These are phyloP conservation scores for Laetiporus sulphureus DNA, from an alignment of 1,284 basidiomycete genomes.

Conservation along the genomic window DNA sequence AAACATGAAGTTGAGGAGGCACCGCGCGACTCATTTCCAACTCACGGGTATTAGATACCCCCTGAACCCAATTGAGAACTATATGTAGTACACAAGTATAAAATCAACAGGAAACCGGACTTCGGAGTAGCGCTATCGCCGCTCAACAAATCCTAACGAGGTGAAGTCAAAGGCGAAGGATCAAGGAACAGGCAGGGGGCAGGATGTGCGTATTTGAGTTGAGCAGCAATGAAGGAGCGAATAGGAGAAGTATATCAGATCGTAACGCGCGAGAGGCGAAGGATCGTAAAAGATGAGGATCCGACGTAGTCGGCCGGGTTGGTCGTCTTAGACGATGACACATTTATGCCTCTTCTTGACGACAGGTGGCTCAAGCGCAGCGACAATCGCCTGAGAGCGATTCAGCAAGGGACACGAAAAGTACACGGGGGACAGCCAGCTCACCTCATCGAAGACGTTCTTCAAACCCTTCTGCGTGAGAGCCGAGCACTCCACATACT, in stretches of 20 bases:
- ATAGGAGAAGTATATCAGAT: conserved; percentile 25
- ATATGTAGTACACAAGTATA: conserved; percentile 23
- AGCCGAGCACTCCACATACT: conserved; percentile 99
- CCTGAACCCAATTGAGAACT: conserved; percentile 23
- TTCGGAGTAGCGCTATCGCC: conserved; percentile 6
- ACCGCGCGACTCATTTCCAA: too few relatives aligned
- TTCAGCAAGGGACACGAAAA: conserved; percentile 4
- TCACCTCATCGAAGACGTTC: conserved; percentile 99
- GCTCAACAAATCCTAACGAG: conserved; percentile 5
- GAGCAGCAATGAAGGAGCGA: conserved; percentile 19
- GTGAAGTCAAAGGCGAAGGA: conserved; percentile 7
- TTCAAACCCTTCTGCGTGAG: conserved; percentile 98
- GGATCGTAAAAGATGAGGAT: conserved; percentile 13
- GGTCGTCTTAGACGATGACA: conserved; percentile 65
- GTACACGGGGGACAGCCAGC: conserved; percentile 23
- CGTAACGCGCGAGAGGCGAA: conserved; percentile 19
- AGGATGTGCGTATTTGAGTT: conserved; percentile 24
- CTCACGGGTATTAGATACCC: conserved; percentile 25
- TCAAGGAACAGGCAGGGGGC: conserved; percentile 15
- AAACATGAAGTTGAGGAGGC: too few relatives aligned
- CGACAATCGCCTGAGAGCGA: conserved; percentile 82
- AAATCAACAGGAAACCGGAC: conserved; percentile 14
- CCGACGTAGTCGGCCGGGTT: conserved; percentile 1
- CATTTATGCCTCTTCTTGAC: conserved; percentile 82
- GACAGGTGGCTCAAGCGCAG: conserved; percentile 94